phyloP scores from a whole-genome alignment of 2,329 filamentous ascomycete species.

The Thelonectria discophora region DNA sequence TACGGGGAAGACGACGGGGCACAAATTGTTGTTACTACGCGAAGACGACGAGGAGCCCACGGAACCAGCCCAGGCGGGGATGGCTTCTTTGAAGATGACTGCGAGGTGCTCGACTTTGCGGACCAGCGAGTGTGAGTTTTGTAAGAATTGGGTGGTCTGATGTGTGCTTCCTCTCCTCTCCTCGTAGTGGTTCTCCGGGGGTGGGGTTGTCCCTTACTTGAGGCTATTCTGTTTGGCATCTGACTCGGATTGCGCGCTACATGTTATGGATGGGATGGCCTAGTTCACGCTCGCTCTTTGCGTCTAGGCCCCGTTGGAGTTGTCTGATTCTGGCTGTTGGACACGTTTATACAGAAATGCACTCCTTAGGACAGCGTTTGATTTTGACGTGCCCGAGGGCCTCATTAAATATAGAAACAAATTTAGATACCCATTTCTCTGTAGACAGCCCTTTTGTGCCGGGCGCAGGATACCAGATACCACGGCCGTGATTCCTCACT shows the following conservation, averaged over 20 bases:
- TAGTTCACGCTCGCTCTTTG: slow-evolving; percentile 34
- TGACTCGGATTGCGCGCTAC: slow-evolving; percentile 23
- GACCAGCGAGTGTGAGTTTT: slow-evolving; percentile 67
- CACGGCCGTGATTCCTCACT: slow-evolving; percentile 3
- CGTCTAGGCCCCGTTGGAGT: slow-evolving; percentile 36
- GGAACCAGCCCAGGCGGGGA: slow-evolving; percentile 66
- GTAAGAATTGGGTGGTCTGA: slow-evolving; percentile 20
- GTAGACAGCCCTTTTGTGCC: slow-evolving; percentile 28
- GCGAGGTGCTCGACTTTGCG: slow-evolving; percentile 89
- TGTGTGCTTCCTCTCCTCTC: slow-evolving; percentile 32
- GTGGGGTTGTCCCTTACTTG: slow-evolving; percentile 26
- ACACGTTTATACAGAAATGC: slow-evolving; percentile 42
- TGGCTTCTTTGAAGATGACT: slow-evolving; percentile 92
- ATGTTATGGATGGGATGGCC: slow-evolving; percentile 28
- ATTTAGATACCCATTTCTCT: slow-evolving; percentile 46
- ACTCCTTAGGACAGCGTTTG: slow-evolving; percentile 40
- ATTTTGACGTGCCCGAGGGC: slow-evolving; percentile 32
- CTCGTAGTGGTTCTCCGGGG: slow-evolving; percentile 21
- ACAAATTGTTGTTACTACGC: slow-evolving; percentile 84
- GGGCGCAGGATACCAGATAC: slow-evolving; percentile 13
- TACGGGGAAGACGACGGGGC: slow-evolving; percentile 73
- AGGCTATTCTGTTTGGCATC: slow-evolving; percentile 24
- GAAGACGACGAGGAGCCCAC: slow-evolving; percentile 68
- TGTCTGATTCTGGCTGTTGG: slow-evolving; percentile 44
- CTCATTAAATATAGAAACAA: slow-evolving; percentile 48